phyloP scores from a whole-genome alignment of 176 grass and related monocot species.

The Secale cereale region DNA sequence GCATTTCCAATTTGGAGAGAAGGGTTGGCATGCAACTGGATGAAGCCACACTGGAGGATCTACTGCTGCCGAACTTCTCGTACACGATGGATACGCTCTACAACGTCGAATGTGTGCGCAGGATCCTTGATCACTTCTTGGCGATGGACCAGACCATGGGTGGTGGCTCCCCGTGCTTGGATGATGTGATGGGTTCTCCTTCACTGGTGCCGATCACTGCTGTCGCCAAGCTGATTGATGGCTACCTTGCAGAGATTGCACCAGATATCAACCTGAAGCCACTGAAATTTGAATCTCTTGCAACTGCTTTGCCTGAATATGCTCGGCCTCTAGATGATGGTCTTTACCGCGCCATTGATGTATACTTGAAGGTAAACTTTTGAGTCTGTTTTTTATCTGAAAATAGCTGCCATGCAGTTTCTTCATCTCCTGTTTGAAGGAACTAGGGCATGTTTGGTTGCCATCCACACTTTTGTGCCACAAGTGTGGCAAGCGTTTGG shows the following conservation, averaged over 20 bases:
- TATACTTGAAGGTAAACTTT: conserved; percentile 60
- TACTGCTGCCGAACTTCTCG: conserved; percentile 35
- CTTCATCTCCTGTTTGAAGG: background rate
- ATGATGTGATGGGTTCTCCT: conserved; percentile 29
- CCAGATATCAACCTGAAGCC: conserved; percentile 67
- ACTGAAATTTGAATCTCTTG: conserved; percentile 47
- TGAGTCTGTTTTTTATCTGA: background rate
- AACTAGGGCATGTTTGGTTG: too few species aligned
- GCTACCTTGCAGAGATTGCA: conserved; percentile 68
- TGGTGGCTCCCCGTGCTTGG: conserved; percentile 5
- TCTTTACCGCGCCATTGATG: conserved; percentile 65
- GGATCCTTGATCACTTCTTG: conserved; percentile 66
- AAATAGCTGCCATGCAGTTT: background rate
- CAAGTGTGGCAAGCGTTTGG: too few species aligned
- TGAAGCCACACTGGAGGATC: conserved; percentile 40
- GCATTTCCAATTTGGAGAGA: conserved; percentile 47
- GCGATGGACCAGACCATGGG: conserved; percentile 38
- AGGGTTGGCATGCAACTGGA: conserved; percentile 47
- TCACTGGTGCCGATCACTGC: conserved; percentile 4
- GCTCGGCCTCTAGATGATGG: conserved; percentile 55
- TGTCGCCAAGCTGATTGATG: conserved; percentile 54
- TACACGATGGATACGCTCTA: conserved; percentile 63
- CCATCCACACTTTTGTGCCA: too few species aligned
- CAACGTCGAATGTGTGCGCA: conserved; percentile 55
- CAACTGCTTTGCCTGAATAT: conserved; percentile 56